These are phyloP conservation scores for Beverwykella pulmonaria DNA, from an alignment of 495 filamentous ascomycete genomes.

Conservation along the genomic window DNA sequence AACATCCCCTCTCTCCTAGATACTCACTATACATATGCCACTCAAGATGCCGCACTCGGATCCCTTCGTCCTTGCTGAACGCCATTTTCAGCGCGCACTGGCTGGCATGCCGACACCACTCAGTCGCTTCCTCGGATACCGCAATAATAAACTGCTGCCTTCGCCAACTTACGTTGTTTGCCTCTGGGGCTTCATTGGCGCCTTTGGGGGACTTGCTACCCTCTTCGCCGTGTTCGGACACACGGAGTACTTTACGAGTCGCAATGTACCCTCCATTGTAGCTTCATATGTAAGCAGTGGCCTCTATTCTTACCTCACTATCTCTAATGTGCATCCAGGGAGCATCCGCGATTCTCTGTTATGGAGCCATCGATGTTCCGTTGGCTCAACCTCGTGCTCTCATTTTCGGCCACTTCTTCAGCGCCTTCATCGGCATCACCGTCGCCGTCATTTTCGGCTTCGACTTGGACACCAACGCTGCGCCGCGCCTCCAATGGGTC, in stretches of 20 bases:
- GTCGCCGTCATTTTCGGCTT: constrained; percentile 20
- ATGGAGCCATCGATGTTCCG: constrained; percentile 24
- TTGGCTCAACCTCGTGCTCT: constrained; percentile 27
- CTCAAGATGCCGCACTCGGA: constrained; percentile 2
- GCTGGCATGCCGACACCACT: background rate
- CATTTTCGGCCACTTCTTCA: constrained; percentile 29
- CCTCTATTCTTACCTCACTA: background rate
- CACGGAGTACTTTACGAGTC: constrained; percentile 8
- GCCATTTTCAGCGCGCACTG: constrained; percentile 3
- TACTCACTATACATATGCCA: background rate
- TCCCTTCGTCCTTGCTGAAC: constrained; percentile 1
- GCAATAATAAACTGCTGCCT: constrained; percentile 2
- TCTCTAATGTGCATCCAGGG: constrained; percentile 7
- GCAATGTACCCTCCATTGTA: constrained; percentile 11
- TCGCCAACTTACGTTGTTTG: background rate
- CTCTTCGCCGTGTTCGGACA: constrained; percentile 23
- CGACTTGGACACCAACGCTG: background rate
- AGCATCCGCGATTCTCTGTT: constrained; percentile 27
- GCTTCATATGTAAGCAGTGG: constrained; percentile 18
- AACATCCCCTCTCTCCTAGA: background rate
- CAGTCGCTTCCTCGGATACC: constrained; percentile 23
- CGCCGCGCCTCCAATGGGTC: constrained; percentile 14
- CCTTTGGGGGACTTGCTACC: constrained; percentile 16
- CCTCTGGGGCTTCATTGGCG: constrained; percentile 22
- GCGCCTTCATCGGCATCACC: constrained; percentile 21